Evolutionary conservation across 208 protist genomes (phyloP).

Genomic region (Leishmania guyanensis): DNA sequence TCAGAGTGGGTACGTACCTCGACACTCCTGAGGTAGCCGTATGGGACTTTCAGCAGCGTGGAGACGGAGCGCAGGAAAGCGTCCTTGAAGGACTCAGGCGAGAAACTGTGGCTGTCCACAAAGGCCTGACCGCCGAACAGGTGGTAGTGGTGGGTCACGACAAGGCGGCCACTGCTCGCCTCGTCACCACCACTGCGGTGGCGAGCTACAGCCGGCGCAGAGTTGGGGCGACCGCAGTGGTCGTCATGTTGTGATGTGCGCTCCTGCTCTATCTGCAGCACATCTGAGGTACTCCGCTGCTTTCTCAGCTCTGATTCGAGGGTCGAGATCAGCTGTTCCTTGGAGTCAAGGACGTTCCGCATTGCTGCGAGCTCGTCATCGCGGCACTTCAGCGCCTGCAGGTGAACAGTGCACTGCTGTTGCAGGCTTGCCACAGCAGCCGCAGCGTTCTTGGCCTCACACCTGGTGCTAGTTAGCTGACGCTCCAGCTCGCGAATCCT

Average conservation of each 20-base stretch:
- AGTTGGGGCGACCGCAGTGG: conserved; percentile 23
- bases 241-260: neutral
- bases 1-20: conserved; percentile 41
- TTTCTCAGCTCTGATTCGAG: conserved; percentile 17
- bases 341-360: conserved; percentile 21
- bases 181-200: conserved; percentile 16
- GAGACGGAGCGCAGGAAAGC: conserved; percentile 52
- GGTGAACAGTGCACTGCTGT: conserved; percentile 17
- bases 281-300: neutral
- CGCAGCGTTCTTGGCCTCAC: conserved; percentile 20
- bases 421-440: conserved; percentile 24
- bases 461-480: conserved; percentile 11
- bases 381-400: conserved; percentile 9
- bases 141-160: conserved; percentile 45
- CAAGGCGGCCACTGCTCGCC: conserved; percentile 22
- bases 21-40: conserved; percentile 43
- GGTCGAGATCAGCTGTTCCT: conserved; percentile 19
- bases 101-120: conserved; percentile 27
- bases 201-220: conserved; percentile 9
- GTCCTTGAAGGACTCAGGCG: conserved; percentile 44
- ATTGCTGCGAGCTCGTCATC: conserved; percentile 32
- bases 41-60: conserved; percentile 42
- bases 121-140: conserved; percentile 48
- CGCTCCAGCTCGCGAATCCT: conserved; percentile 31
- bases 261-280: neutral